phyloP scores from a whole-genome alignment of 352 stramenopile species.

The Globisporangium mamillatum region DNA sequence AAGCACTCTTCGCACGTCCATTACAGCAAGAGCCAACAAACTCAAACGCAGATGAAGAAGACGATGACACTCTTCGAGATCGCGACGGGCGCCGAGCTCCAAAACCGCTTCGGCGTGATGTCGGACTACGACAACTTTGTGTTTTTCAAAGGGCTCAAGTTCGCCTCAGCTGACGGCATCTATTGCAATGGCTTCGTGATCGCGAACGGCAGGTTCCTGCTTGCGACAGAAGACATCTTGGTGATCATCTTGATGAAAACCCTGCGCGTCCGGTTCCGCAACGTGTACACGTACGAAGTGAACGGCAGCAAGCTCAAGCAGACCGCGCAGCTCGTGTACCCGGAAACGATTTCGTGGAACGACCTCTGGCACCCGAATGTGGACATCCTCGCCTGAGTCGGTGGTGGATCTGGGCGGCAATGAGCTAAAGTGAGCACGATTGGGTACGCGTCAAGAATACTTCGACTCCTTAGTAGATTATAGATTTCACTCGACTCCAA shows the following conservation, averaged over 20 bases:
- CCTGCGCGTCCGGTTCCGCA: background rate
- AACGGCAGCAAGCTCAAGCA: conserved; percentile 1
- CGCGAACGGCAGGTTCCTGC: background rate
- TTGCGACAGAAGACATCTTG: background rate
- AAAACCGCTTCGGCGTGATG: background rate
- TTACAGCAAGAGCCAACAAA: background rate
- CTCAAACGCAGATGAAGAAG: background rate
- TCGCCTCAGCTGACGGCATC: background rate
- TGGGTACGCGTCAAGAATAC: no score
- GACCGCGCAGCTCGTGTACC: conserved; percentile 1
- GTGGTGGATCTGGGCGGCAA: no score
- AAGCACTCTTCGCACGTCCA: background rate
- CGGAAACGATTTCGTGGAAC: background rate
- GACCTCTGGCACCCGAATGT: background rate
- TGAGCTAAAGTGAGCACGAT: no score
- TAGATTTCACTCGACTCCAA: no score
- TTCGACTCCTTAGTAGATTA: no score
- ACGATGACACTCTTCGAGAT: background rate
- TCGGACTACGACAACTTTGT: conserved; percentile 5
- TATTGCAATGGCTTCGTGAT: conserved; percentile 4
- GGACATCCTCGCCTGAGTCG: conserved; percentile 19
- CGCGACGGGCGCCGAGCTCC: background rate
- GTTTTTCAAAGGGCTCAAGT: background rate
- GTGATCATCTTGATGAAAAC: background rate
- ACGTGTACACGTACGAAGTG: conserved; percentile 7